Evolutionary conservation across 371 early-diverging fungal genomes (phyloP).

Genomic region (Racocetra persica): DNA sequence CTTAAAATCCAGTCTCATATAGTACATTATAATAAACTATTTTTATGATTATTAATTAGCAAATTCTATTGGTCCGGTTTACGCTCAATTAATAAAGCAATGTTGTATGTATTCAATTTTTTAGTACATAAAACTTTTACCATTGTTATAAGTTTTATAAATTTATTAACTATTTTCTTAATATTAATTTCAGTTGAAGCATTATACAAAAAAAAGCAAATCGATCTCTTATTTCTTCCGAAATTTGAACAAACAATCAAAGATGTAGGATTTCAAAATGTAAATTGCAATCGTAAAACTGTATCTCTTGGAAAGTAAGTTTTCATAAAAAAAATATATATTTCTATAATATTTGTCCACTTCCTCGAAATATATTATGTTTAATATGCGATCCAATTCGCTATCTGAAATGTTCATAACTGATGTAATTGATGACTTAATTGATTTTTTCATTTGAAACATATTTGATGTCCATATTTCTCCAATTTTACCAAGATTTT

Average conservation of each 20-base stretch:
- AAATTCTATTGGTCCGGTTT: background rate
- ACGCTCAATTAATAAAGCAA: background rate
- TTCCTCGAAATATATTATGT: too few relatives aligned
- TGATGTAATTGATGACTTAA: slow-evolving; percentile 14
- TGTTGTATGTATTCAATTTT: background rate
- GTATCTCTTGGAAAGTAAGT: too few relatives aligned
- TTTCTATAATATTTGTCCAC: too few relatives aligned
- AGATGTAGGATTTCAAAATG: too few relatives aligned
- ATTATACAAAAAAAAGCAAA: too few relatives aligned
- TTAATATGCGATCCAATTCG: background rate
- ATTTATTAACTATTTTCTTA: too few relatives aligned
- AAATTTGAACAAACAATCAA: too few relatives aligned
- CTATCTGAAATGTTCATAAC: background rate
- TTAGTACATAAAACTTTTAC: background rate
- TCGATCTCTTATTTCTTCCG: too few relatives aligned
- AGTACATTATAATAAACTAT: background rate
- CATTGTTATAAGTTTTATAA: background rate
- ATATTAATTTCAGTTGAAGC: too few relatives aligned
- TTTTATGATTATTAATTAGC: background rate
- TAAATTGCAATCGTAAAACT: too few relatives aligned
- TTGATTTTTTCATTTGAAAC: background rate
- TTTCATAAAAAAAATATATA: background rate
- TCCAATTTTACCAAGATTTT: slow-evolving; percentile 11
- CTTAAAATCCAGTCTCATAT: background rate
- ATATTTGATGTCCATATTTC: slow-evolving; percentile 21